Evolutionary conservation across 305 asterid genomes (phyloP).

Genomic region (Petunia hybrid): DNA sequence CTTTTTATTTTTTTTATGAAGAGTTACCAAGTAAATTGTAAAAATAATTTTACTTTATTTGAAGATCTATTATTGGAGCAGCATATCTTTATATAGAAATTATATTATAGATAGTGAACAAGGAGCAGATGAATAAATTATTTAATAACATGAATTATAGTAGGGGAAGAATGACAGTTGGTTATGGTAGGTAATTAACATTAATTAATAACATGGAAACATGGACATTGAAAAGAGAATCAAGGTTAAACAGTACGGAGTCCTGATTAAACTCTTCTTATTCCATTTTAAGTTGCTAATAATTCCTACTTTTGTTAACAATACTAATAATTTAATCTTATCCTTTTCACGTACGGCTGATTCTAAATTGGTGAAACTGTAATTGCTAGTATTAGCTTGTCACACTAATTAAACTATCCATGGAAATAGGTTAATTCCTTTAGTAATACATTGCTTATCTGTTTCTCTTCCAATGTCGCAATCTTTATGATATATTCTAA

Average conservation of each 20-base stretch:
- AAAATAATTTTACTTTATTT: too few relatives aligned
- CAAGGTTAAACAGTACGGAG: not conserved
- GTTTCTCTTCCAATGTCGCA: too few relatives aligned
- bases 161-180: conserved; percentile 9
- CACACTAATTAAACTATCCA: not conserved
- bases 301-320: not conserved
- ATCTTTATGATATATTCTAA: too few relatives aligned
- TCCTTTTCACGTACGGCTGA: not conserved
- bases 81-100: too few relatives aligned
- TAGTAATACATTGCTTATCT: not conserved
- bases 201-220: not conserved
- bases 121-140: not conserved
- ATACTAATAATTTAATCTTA: not conserved
- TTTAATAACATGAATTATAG: too few relatives aligned
- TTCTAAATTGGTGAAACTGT: not conserved
- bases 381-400: not conserved
- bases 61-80: too few relatives aligned
- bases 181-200: not conserved
- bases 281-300: not conserved
- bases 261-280: conserved; percentile 10
- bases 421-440: not conserved
- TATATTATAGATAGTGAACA: not conserved
- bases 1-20: too few relatives aligned
- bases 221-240: not conserved
- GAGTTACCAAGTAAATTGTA: too few relatives aligned